Percentiles rank a stretch among this genome's conserved stretches.
Evolutionary conservation across 2,329 filamentous ascomycete species (phyloP).

Genomic region (Alternaria burnsii): DNA sequence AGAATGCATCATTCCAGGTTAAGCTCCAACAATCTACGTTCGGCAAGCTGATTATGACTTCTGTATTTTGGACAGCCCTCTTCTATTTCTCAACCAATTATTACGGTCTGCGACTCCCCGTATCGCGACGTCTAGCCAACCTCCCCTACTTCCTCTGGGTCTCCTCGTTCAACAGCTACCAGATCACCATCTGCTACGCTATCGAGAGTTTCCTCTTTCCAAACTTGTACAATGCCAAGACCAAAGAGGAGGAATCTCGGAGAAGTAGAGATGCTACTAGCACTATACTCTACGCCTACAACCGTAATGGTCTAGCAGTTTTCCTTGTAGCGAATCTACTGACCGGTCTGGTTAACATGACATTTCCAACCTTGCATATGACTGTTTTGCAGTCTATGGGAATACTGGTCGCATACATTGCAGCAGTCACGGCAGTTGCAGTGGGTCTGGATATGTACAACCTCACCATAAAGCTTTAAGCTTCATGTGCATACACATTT

Average conservation of each 20-base stretch:
- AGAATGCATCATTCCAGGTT: constrained; percentile 54
- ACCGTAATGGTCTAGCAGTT: constrained; percentile 84
- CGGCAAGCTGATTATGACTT: constrained; percentile 70
- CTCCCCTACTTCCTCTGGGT: constrained; percentile 94
- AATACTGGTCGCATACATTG: constrained; percentile 78
- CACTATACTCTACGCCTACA: constrained; percentile 81
- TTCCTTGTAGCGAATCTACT: constrained; percentile 90
- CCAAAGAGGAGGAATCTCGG: constrained; percentile 66
- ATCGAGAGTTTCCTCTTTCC: constrained; percentile 84
- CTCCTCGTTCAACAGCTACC: constrained; percentile 86
- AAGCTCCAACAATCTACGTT: constrained; percentile 67
- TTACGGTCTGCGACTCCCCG: constrained; percentile 70
- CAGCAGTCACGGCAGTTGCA: constrained; percentile 71
- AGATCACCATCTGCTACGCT: constrained; percentile 79
- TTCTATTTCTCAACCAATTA: constrained; percentile 76
- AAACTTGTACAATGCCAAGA: constrained; percentile 67
- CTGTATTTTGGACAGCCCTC: constrained; percentile 71
- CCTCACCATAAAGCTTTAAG: constrained; percentile 74
- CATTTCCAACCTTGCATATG: constrained; percentile 80
- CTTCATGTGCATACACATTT: background rate
- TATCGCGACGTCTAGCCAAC: constrained; percentile 91
- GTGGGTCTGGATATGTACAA: constrained; percentile 70
- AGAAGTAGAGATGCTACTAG: constrained; percentile 77
- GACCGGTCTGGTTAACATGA: constrained; percentile 89
- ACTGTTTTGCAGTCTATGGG: constrained; percentile 71